These are phyloP conservation scores for Chionographis japonica DNA, from an alignment of 106 monocot genomes.

Conservation along the genomic window DNA sequence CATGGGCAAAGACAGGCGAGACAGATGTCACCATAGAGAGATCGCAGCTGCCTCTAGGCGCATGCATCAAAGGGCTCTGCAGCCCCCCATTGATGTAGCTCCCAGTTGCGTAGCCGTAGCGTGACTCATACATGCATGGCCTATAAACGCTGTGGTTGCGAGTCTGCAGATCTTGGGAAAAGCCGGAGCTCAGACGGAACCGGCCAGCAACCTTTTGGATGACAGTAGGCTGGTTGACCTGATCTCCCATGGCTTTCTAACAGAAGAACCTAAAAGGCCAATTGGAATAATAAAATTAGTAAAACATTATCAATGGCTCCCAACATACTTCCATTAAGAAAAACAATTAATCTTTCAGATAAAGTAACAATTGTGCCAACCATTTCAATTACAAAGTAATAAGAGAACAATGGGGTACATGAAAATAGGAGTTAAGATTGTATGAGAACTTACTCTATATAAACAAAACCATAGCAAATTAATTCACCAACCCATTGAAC, in stretches of 20 bases:
- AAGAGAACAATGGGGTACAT: no score
- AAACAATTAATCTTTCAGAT: no score
- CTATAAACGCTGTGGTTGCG: constrained; percentile 6
- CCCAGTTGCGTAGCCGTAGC: constrained; percentile 8
- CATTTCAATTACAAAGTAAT: no score
- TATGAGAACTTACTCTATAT: no score
- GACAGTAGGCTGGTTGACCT: constrained; percentile 21
- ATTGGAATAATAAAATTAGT: no score
- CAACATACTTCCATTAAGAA: no score
- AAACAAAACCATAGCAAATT: no score
- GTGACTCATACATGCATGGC: constrained; percentile 12
- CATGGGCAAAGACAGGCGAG: constrained; percentile 29
- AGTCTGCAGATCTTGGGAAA: constrained; percentile 21
- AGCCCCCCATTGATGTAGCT: constrained; percentile 26
- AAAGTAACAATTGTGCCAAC: no score
- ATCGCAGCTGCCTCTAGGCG: neutral
- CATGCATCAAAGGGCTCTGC: constrained; percentile 10
- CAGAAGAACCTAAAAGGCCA: constrained; percentile 8
- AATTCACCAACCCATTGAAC: no score
- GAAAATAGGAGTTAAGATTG: no score
- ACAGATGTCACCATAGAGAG: constrained; percentile 9
- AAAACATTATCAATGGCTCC: no score
- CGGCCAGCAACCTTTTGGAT: constrained; percentile 35
- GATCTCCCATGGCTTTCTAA: constrained; percentile 30
- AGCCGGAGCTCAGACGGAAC: constrained; percentile 20